Evolutionary conservation across 129 eudicot species (phyloP).

Genomic region (Chrysanthemum makinoi): DNA sequence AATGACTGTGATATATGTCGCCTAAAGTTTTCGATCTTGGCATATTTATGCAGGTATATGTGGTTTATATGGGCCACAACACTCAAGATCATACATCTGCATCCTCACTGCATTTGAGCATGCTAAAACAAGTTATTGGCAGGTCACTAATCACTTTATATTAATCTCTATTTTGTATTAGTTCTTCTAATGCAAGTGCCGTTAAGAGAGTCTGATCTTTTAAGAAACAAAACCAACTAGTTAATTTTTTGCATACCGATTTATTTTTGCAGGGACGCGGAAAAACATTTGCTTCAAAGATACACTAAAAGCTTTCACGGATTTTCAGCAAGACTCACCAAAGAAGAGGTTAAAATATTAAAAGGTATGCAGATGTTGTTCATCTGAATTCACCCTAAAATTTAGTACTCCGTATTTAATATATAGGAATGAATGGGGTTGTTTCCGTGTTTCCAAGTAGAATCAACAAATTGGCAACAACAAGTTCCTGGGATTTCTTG

Average conservation of each 20-base stretch:
- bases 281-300: slow-evolving; percentile 6
- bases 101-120: not conserved
- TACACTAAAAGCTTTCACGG: slow-evolving; percentile 18
- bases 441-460: slow-evolving; percentile 10
- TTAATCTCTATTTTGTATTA: not conserved
- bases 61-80: slow-evolving; percentile 15
- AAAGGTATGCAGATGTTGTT: not conserved
- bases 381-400: not conserved
- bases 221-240: not conserved
- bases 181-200: not conserved
- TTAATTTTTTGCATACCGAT: not conserved
- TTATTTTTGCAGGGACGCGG: slow-evolving; percentile 1
- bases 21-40: too few relatives aligned
- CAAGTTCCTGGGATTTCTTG: slow-evolving; percentile 9
- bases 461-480: not conserved
- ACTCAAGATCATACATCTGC: slow-evolving; percentile 2
- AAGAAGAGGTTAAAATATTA: not conserved
- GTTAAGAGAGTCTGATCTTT: not conserved
- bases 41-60: not conserved
- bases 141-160: not conserved
- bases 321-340: slow-evolving; percentile 9
- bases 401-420: not conserved
- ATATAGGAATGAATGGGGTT: not conserved
- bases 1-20: too few relatives aligned
- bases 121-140: not conserved